Percentiles rank a stretch among this genome's conserved stretches.
These are phyloP conservation scores for Yamadazyma siamensis DNA, from an alignment of 1,139 yeast species.

Conservation along the genomic window DNA sequence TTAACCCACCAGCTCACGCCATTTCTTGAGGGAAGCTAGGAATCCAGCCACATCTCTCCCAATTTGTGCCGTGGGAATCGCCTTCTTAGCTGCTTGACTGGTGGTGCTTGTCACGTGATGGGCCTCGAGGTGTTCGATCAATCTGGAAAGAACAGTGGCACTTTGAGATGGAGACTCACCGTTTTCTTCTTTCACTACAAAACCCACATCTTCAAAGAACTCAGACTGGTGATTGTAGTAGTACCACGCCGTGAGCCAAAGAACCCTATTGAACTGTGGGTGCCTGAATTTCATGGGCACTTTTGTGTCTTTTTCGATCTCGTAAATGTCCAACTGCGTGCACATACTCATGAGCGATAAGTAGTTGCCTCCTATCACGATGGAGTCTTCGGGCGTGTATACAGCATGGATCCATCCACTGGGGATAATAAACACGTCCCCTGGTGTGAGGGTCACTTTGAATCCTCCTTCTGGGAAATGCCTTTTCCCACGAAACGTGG, in stretches of 20 bases:
- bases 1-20: constrained; percentile 13
- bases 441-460: constrained; percentile 58
- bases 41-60: constrained; percentile 22
- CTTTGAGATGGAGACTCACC: constrained; percentile 4
- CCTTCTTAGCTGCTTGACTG: constrained; percentile 23
- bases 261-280: constrained; percentile 68
- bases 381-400: constrained; percentile 73
- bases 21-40: constrained; percentile 18
- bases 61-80: constrained; percentile 24
- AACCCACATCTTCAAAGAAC: constrained; percentile 17
- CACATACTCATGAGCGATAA: constrained; percentile 61
- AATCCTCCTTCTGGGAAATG: constrained; percentile 46
- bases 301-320: constrained; percentile 62
- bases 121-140: constrained; percentile 15
- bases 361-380: constrained; percentile 87
- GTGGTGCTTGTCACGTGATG: constrained; percentile 29
- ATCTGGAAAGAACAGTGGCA: constrained; percentile 4
- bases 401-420: constrained; percentile 96
- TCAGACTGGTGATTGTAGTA: constrained; percentile 26
- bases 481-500: constrained; percentile 21
- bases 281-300: constrained; percentile 77
- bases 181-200: constrained; percentile 7
- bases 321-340: constrained; percentile 59
- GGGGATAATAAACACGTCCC: constrained; percentile 80
- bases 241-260: constrained; percentile 62